These are phyloP conservation scores for Dactylonectria macrodidyma DNA, from an alignment of 2,329 filamentous ascomycete genomes.

Conservation along the genomic window DNA sequence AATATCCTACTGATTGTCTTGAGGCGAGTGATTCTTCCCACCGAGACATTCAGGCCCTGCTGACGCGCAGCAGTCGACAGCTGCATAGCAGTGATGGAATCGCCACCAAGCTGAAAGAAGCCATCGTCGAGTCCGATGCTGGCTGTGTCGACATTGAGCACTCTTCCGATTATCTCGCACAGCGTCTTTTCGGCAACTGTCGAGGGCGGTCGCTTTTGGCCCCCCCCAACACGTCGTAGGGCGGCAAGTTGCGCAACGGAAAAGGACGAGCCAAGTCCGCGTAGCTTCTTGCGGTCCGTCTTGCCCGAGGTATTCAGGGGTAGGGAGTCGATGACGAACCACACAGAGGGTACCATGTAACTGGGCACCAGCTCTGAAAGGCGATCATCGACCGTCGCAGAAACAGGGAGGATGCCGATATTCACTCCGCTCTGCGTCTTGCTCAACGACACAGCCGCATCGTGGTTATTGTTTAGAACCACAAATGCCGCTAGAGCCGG, in stretches of 20 bases:
- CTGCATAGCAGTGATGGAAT: conserved; percentile 33
- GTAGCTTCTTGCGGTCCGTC: conserved; percentile 21
- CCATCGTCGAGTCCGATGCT: conserved; percentile 23
- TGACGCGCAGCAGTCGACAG: conserved; percentile 26
- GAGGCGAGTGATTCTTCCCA: conserved; percentile 9
- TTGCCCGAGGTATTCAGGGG: conserved; percentile 24
- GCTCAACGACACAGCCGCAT: neutral
- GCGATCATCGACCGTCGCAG: neutral
- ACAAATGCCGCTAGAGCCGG: conserved; percentile 17
- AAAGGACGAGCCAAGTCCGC: conserved; percentile 21
- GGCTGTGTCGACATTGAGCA: conserved; percentile 11
- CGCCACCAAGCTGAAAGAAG: conserved; percentile 26
- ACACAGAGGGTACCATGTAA: conserved; percentile 30
- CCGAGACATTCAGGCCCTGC: conserved; percentile 16
- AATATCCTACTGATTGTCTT: conserved; percentile 23
- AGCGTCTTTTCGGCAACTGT: conserved; percentile 17
- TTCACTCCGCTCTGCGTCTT: conserved; percentile 5
- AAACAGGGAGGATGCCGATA: conserved; percentile 15
- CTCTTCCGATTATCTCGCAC: conserved; percentile 4
- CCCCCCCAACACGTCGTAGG: neutral
- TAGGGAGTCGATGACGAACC: conserved; percentile 11
- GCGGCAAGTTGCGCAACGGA: conserved; percentile 14
- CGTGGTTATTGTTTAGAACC: conserved; percentile 1
- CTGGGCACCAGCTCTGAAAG: conserved; percentile 16
- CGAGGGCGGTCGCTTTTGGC: conserved; percentile 10